Base-by-base conservation (phyloP, 192 early-diverging fungal genomes). In the Coemansia sp. region DNA sequence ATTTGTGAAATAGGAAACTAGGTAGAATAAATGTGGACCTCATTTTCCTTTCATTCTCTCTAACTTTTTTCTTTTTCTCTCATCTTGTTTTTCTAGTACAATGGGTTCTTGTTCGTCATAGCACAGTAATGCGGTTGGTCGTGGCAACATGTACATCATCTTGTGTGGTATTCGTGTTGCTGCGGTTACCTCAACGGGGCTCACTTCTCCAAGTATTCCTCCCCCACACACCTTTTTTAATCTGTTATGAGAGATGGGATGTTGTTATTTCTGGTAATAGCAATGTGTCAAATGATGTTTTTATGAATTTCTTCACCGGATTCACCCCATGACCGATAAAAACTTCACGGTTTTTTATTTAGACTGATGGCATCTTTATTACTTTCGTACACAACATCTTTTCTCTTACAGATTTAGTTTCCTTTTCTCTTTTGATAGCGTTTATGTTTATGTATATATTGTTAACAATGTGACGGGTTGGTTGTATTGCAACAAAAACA, bases 51-150 rank as follows among this genome's bases (percentile, higher is more conserved):
- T 26, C 26, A 26, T 26, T 26, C 26, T 26, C 26, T 26, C 26
- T 26, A 26, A 26, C 26, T 26, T 3, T 26, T 26, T 3, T 26
- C 3, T 26, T 2, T 52, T 52, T 52, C 49, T 21, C 8, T 22
- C 49, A 6, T 52, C 7, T 5, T 6, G 6, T 52, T 41, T 47
- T 52, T 40, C 6, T 21, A 43, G 55, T 61, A 57, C 39, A 26
- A 63, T 22, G 61, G 64, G 66, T 36, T 41, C 58, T 65, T 82
- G 73, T 76, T 82, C 79, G 79, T 82, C 79, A 82, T 82, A 82
- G 79, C 79, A 82, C 79, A 82, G 79, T 82, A 70, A 76, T 82
- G 79, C 78, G 73, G 79, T 76, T 80, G 74, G 74, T 48, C 63
- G 65, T 63, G 41, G 41, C 37, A 16, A 36, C 51, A 26, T 3